Conservation (phyloP, 1,139 yeast species). For the Blastobotrys proliferans region DNA sequence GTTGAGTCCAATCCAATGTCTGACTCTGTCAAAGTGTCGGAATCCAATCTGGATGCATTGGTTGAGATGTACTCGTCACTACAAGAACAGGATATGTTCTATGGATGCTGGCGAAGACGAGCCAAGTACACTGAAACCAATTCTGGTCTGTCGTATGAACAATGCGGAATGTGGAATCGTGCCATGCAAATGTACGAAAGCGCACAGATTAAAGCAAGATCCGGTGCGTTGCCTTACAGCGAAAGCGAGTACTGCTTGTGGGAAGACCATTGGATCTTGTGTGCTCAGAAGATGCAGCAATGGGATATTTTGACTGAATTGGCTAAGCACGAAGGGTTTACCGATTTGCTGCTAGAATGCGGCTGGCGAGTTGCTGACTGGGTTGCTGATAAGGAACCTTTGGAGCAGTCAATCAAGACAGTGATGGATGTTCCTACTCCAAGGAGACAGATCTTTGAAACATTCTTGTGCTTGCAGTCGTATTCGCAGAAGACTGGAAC, state of each 20-base stretch:
- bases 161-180: constrained; percentile 90
- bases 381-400: constrained; percentile 91
- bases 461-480: constrained; percentile 88
- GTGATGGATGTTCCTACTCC: constrained; percentile 99
- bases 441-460: constrained; percentile 89
- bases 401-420: constrained; percentile 90
- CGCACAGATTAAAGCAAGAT: constrained; percentile 96
- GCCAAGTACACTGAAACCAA: constrained; percentile 93
- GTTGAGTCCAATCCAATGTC: constrained; percentile 59
- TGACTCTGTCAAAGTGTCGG: constrained; percentile 72
- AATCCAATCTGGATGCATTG: constrained; percentile 85
- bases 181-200: constrained; percentile 92
- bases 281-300: constrained; percentile 95
- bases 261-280: constrained; percentile 98
- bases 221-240: constrained; percentile 92
- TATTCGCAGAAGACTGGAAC: constrained; percentile 79
- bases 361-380: constrained; percentile 99
- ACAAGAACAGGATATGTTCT: constrained; percentile 95
- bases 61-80: constrained; percentile 83
- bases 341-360: constrained; percentile 89
- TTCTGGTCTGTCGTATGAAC: constrained; percentile 90
- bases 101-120: constrained; percentile 95
- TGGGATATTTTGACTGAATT: constrained; percentile 97
- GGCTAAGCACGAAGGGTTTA: constrained; percentile 96
- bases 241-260: constrained; percentile 93